Evolutionary conservation across 495 filamentous ascomycete species (phyloP).

Genomic region (Penicilliopsis zonata): DNA sequence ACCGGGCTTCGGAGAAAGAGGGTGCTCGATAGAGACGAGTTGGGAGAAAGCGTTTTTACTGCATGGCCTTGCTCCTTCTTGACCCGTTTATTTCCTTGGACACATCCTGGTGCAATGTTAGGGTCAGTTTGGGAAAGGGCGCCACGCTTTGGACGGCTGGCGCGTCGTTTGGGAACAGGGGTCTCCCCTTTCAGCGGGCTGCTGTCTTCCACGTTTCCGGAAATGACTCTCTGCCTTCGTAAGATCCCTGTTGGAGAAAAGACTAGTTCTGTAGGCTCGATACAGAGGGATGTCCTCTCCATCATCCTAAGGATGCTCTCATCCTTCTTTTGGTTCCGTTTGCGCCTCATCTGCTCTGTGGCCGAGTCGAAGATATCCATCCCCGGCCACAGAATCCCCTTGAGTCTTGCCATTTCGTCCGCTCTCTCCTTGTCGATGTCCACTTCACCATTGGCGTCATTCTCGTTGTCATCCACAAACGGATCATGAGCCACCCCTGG

Average conservation of each 20-base stretch:
- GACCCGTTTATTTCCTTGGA: conserved; percentile 12
- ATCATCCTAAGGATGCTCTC: conserved; percentile 56
- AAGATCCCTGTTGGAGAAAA: conserved; percentile 44
- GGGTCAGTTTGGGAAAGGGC: conserved; percentile 17
- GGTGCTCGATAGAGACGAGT: conserved; percentile 1
- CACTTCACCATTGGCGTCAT: not conserved
- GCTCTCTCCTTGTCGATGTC: conserved; percentile 16
- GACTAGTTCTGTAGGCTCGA: conserved; percentile 62
- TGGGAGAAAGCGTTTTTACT: not conserved
- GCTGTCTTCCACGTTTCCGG: conserved; percentile 40
- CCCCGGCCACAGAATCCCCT: conserved; percentile 68
- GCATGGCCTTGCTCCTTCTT: conserved; percentile 6
- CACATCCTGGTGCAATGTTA: conserved; percentile 15
- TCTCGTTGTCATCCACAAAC: conserved; percentile 2
- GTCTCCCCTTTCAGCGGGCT: conserved; percentile 37
- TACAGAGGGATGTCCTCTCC: conserved; percentile 49
- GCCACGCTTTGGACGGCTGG: conserved; percentile 12
- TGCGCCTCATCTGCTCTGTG: conserved; percentile 60
- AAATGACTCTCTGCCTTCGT: conserved; percentile 45
- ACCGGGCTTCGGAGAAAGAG: conserved; percentile 2
- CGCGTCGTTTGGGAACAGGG: conserved; percentile 26
- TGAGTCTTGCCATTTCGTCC: conserved; percentile 43
- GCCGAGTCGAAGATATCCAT: conserved; percentile 88
- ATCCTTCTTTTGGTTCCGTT: conserved; percentile 81
- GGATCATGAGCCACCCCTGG: conserved; percentile 2